These are phyloP conservation scores for Choiromyces venosus DNA, from an alignment of 495 filamentous ascomycete species.

Conservation along the genomic window DNA sequence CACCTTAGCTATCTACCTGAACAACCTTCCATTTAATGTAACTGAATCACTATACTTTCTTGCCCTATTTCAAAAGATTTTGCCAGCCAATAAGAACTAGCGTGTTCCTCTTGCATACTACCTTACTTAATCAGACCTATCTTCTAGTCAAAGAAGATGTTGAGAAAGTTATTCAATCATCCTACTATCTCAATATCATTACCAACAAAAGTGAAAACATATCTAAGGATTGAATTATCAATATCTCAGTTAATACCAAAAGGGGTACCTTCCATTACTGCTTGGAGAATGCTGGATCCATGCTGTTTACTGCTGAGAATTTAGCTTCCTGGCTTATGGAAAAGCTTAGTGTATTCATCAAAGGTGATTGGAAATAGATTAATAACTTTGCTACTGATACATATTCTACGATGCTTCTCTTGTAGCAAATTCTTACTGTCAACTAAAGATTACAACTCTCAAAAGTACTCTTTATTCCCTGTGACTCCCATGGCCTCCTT, in stretches of 20 bases:
- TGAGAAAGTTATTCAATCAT: not conserved
- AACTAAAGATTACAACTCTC: not conserved
- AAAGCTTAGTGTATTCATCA: not conserved
- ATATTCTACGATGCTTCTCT: not conserved
- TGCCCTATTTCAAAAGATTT: not conserved
- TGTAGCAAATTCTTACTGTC: not conserved
- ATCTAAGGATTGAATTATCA: not conserved
- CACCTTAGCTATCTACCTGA: constrained; percentile 1
- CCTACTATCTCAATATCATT: constrained; percentile 6
- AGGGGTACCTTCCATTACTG: not conserved
- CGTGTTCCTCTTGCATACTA: not conserved
- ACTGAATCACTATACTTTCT: constrained; percentile 1
- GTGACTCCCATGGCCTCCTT: not conserved
- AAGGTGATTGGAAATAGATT: not conserved
- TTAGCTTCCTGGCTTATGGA: not conserved
- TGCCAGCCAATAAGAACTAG: no score
- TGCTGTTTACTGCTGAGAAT: not conserved
- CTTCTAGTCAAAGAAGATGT: not conserved
- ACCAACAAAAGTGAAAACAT: not conserved
- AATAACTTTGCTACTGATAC: constrained; percentile 3
- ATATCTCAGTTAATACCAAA: not conserved
- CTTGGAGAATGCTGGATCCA: not conserved
- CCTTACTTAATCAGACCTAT: not conserved
- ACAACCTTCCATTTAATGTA: constrained; percentile 7
- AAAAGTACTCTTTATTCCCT: not conserved